A percentile compares a stretch with the other conserved stretches of the same genome.
phyloP scores from a whole-genome alignment of 2,329 filamentous ascomycete species.

The Claviceps sp. region DNA sequence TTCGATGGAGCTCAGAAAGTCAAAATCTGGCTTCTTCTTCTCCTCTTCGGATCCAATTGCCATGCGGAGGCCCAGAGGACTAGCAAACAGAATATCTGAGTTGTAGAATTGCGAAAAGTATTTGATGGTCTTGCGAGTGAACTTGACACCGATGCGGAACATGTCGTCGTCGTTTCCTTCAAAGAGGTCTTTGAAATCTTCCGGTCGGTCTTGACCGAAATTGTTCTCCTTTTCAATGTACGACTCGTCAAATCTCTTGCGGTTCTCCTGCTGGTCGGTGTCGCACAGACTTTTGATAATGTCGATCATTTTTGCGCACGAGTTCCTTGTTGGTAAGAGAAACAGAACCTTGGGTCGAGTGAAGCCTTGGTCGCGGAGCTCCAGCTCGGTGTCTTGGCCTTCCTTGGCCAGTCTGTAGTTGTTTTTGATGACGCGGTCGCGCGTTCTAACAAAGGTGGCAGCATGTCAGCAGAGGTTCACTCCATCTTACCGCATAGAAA shows the following conservation, averaged over 20 bases:
- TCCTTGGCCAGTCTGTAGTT: slow-evolving; percentile 65
- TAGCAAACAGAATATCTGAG: slow-evolving; percentile 88
- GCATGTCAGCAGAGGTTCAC: background rate
- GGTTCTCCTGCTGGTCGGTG: slow-evolving; percentile 88
- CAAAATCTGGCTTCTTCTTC: slow-evolving; percentile 54
- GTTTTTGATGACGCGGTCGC: slow-evolving; percentile 86
- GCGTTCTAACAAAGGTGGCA: slow-evolving; percentile 44
- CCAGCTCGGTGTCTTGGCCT: slow-evolving; percentile 48
- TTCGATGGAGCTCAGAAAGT: slow-evolving; percentile 91
- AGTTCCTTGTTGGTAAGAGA: slow-evolving; percentile 75
- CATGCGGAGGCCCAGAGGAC: slow-evolving; percentile 77
- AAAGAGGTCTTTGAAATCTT: slow-evolving; percentile 81
- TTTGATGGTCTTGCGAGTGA: slow-evolving; percentile 90
- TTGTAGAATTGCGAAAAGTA: slow-evolving; percentile 93
- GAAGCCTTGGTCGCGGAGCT: slow-evolving; percentile 86
- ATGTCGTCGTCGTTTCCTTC: slow-evolving; percentile 94
- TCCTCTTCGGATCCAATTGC: slow-evolving; percentile 69
- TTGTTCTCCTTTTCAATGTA: slow-evolving; percentile 55
- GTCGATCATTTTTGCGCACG: slow-evolving; percentile 67
- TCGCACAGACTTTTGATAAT: slow-evolving; percentile 62
- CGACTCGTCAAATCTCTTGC: slow-evolving; percentile 76
- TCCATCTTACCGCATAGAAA: too few species aligned
- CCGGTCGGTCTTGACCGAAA: slow-evolving; percentile 61
- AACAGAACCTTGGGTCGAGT: slow-evolving; percentile 89
- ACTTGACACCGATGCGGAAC: slow-evolving; percentile 91